These are phyloP conservation scores for Phlyctochytrium arcticum DNA, from an alignment of 192 early-diverging fungal genomes.

Conservation along the genomic window DNA sequence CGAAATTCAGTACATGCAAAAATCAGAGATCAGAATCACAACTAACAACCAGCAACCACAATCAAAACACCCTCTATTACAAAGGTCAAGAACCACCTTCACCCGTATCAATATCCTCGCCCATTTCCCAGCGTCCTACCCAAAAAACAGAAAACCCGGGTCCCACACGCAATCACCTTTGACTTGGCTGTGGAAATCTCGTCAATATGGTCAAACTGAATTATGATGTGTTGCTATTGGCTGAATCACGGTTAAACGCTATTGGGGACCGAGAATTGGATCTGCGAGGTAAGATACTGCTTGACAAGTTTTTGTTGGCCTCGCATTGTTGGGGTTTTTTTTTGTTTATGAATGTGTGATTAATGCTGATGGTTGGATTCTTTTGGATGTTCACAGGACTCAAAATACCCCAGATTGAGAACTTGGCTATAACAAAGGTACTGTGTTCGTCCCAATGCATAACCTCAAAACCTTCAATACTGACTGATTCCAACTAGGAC, in stretches of 20 bases:
- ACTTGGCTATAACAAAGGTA: slow-evolving; percentile 90
- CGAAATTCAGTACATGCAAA: too few relatives aligned
- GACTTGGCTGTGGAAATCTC: too few relatives aligned
- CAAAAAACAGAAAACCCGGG: too few relatives aligned
- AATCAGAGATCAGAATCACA: too few relatives aligned
- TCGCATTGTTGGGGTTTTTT: background rate
- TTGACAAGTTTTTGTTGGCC: background rate
- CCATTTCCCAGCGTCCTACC: too few relatives aligned
- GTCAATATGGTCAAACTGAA: slow-evolving; percentile 50
- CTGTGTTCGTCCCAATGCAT: background rate
- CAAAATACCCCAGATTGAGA: slow-evolving; percentile 89
- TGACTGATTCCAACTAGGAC: slow-evolving; percentile 64
- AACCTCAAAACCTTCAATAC: background rate
- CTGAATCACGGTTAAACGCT: slow-evolving; percentile 70
- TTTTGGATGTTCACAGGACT: slow-evolving; percentile 63
- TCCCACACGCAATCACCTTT: too few relatives aligned
- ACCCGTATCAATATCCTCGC: too few relatives aligned
- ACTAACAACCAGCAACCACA: too few relatives aligned
- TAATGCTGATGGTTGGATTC: too few relatives aligned
- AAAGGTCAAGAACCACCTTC: too few relatives aligned
- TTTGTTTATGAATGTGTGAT: too few relatives aligned
- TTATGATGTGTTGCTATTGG: slow-evolving; percentile 43
- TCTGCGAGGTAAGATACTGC: slow-evolving; percentile 79
- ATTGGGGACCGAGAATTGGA: slow-evolving; percentile 88
- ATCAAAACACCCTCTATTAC: too few relatives aligned